Evolutionary conservation across 1,139 yeast species (phyloP).

Genomic region (Pichia sp.): DNA sequence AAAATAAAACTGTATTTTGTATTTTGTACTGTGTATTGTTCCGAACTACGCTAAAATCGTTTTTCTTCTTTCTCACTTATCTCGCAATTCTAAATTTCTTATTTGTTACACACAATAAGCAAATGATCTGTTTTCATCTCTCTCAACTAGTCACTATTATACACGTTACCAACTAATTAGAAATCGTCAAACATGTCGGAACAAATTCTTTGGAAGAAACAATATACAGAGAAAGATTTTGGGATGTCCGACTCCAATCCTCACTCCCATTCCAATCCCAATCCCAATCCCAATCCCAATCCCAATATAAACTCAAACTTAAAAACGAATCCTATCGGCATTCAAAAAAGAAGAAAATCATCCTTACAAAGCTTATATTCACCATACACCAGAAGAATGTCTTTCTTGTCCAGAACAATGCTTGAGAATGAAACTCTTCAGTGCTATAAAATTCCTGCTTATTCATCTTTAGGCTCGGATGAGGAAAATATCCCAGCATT

Average conservation of each 20-base stretch:
- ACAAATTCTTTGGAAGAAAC: neutral
- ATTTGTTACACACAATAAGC: too few species aligned
- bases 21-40: neutral
- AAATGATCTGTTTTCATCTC: too few species aligned
- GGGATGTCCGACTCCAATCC: too few species aligned
- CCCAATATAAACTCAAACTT: neutral
- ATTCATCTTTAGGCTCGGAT: constrained; percentile 10
- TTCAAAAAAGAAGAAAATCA: constrained; percentile 27
- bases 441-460: constrained; percentile 42
- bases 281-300: too few species aligned
- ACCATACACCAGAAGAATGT: constrained; percentile 53
- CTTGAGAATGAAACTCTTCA: constrained; percentile 52
- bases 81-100: neutral
- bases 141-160: too few species aligned
- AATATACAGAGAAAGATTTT: neutral
- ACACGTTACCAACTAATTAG: neutral
- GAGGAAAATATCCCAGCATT: constrained; percentile 29
- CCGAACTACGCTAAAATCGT: too few species aligned
- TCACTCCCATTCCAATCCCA: too few species aligned
- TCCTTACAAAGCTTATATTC: constrained; percentile 45
- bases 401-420: constrained; percentile 58
- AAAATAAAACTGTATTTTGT: neutral
- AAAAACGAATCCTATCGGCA: constrained; percentile 3
- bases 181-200: neutral
- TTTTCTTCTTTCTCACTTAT: neutral